Base-by-base conservation (phyloP, 2,329 filamentous ascomycete genomes). In the Clonostachys rosea region DNA sequence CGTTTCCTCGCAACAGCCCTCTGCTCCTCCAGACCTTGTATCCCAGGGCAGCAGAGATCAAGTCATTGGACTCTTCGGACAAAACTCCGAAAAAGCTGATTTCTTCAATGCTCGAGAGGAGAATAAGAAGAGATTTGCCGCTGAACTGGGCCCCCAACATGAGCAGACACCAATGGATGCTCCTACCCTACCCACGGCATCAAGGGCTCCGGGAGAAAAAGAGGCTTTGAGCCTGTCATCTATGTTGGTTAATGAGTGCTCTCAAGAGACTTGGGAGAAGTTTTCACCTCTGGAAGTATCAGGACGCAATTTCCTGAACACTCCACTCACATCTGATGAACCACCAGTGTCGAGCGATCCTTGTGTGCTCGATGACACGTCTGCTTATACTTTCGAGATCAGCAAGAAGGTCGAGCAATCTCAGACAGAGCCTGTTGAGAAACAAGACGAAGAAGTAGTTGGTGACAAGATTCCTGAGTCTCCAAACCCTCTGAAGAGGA, bases 41-140 rank as follows among this genome's bases (percentile, higher is more conserved):
- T 30, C 24, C 9, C 24, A 30, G 9, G 24, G 24, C 9, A 10
- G 24, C 4, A 10, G 24, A 10, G 24, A 30, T 30, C 24, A 30
- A 30, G 24, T 30, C 24, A 10, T 30, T 30, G 9, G 24, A 3
- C 10, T 30, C 10, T 35, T 37, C 17, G 16, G 33, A 35, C 13
- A n/a, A n/a, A 16, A 56, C 44, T 64, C 60, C 4, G 69, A 66
- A 2, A 72, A 71, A 44, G 49, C 49, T 9, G 67, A 69, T 18
- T 73, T 56, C 44, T 73, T 72, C 44, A 56, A 55, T 5, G 69
- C 70, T 6, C 59, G 70, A 24, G 44, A 45, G 24, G 34, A 45
- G 16, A 45, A 45, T 18, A 45, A 37, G 20, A 45, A 37, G 30
- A 40, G 18, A 14, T 37, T 45, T 33, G 44, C 18, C 10, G 7